Evolutionary conservation across 768 basidiomycete genomes (phyloP), one percentile per base, ranked within the genome.

Genomic region (Lactarius evosmus): DNA sequence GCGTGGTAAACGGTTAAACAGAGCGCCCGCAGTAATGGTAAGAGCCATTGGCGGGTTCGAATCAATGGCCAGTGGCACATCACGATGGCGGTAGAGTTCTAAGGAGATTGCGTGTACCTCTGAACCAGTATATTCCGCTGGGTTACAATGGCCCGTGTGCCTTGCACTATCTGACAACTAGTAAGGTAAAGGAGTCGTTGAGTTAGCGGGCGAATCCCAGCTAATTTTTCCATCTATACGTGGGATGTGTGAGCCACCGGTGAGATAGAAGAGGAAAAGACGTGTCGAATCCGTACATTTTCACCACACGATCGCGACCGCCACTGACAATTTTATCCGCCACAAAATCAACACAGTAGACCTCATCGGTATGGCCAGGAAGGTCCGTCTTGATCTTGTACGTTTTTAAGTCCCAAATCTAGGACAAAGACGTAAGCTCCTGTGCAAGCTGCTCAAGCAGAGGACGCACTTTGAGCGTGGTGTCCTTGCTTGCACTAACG

Each of bases 321-420:
- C 95, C 96, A 72, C 93, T 96, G 67, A 97, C 94, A n/a, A 98
- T 84, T 74, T 99, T 99, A 78, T 99, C 96, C 0, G 95, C 95
- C 1, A 99, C 95, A 72, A 97, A 99, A 75, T 98, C 96, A 17
- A 99, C 96, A 71, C 96, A 98, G 76, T 98, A 98, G 38, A 99
- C 95, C 74, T 99, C 96, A 69, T 99, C 96, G 1, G 90, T 91
- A 73, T 99, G 96, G 22, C 96, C 96, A 0, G 95, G 93, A 19
- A 99, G 84, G 74, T 99, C 96, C 7, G 83, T 86, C 72, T 93
- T 91, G 66, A 99, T 85, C 76, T 99, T 98, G 75, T 92, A 93
- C 7, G 94, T 98, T 74, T 93, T 95, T 60, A 98, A 79, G 74
- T 97, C 93, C 96, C 96, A 98, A 27, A 98, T 87, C 94, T 94